Evolutionary conservation across 2,329 filamentous ascomycete genomes (phyloP).

Genomic region (Rosellinia necatrix): DNA sequence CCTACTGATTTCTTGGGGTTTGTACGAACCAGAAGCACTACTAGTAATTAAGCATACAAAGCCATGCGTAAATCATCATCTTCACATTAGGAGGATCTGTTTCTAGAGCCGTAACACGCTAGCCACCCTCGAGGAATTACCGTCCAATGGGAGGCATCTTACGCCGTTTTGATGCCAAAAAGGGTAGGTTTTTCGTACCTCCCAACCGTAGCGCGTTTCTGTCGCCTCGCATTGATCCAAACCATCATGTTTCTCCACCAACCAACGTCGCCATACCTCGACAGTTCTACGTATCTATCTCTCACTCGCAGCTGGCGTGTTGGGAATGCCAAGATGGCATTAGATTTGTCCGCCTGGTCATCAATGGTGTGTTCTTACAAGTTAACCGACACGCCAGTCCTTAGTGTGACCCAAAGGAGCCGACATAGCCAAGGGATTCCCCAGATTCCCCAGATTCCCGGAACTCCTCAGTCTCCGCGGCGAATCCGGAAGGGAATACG

Average conservation of each 20-base stretch:
- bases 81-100: not conserved
- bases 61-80: no score
- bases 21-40: not conserved
- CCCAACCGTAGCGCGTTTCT: not conserved
- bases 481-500: conserved; percentile 21
- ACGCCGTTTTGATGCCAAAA: no score
- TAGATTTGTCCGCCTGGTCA: conserved; percentile 24
- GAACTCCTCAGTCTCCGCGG: conserved; percentile 13
- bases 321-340: conserved; percentile 17
- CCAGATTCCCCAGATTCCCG: conserved; percentile 6
- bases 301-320: not conserved
- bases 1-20: not conserved
- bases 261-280: conserved; percentile 8
- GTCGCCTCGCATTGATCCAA: not conserved
- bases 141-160: no score
- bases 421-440: conserved; percentile 1
- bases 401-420: not conserved
- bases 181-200: no score
- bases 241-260: conserved; percentile 29
- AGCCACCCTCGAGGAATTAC: not conserved
- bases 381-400: no score
- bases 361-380: no score
- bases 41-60: not conserved
- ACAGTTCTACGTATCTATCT: not conserved
- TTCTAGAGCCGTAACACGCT: not conserved